Base-by-base conservation (phyloP, 768 basidiomycete genomes). In the Suillus clintonianus region DNA sequence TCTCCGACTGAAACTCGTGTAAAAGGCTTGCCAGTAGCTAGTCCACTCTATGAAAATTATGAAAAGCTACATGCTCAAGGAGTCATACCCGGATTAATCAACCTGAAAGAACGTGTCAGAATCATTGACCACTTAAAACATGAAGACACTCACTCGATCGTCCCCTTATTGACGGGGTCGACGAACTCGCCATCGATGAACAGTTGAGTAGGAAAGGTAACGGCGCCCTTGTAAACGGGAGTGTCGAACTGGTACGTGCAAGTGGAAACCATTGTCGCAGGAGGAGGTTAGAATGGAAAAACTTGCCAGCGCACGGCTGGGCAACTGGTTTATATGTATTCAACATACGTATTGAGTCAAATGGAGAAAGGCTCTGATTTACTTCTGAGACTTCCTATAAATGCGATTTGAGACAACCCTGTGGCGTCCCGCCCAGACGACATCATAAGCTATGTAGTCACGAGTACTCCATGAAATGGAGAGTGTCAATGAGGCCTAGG, bases 1-100 rank as follows among this genome's bases (percentile, higher is more conserved):
- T 85, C 85, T 34, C 83, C 93, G 69, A 84, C 86, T 1, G 85
- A 75, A 66, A 93, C 76, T 54, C 79, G 63, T 2, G 86, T 84
- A 71, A 88, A 82, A 60, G 84, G 65, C 71, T 90, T 82, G 42
- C 91, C 92, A n/a, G 74, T 91, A 0, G 90, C 83, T 90, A 63
- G 51, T 34, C 61, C 71, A 55, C 22, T 62, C 69, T 48, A 51
- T 55, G 45, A 45, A 15, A 51, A 43, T 60, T 59, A 48, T 22
- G 53, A 13, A 55, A 36, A 42, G 37, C 27, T 55, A 50, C 17
- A 32, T 37, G 10, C 24, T 22, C 60, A 42, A 60, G 39, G 55
- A n/a, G 69, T 66, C 77, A 63, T 63, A 81, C 83, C 72, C 7
- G 87, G 87, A 71, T 90, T 88, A 68, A 88, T 69, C 34, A 90